Conservation (phyloP, 768 basidiomycete species). For the Phlegmacium glaucopus region DNA sequence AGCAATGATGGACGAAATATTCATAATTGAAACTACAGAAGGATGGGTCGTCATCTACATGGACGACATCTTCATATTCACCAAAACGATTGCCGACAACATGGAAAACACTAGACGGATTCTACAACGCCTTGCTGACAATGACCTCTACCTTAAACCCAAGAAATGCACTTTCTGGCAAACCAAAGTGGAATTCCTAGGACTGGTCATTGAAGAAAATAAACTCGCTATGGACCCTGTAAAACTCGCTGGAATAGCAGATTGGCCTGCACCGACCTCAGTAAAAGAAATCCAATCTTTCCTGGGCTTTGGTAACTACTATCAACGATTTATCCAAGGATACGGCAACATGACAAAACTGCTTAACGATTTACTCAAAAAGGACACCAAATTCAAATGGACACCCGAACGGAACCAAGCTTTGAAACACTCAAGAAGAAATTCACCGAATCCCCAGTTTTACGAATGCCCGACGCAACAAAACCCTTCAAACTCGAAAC, state of each 20-base stretch:
- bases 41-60: constrained; percentile 32
- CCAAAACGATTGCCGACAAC: too few species aligned
- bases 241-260: too few species aligned
- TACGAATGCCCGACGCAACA: too few species aligned
- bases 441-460: too few species aligned
- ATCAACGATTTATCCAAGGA: constrained; percentile 31
- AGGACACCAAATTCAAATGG: too few species aligned
- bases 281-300: constrained; percentile 20
- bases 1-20: constrained; percentile 15
- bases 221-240: too few species aligned
- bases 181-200: constrained; percentile 21
- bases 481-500: too few species aligned
- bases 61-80: constrained; percentile 38
- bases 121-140: constrained; percentile 15
- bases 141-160: constrained; percentile 25
- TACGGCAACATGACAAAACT: constrained; percentile 29
- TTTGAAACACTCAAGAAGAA: too few species aligned
- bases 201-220: too few species aligned
- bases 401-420: too few species aligned
- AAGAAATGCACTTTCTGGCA: constrained; percentile 31
- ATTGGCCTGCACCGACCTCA: too few species aligned
- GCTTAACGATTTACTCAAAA: neutral
- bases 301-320: constrained; percentile 40
- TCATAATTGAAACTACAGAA: constrained; percentile 19
- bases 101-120: constrained; percentile 18